These are phyloP conservation scores for Fusarium protoensiforme DNA, from an alignment of 2,329 filamentous ascomycete genomes.

Conservation along the genomic window DNA sequence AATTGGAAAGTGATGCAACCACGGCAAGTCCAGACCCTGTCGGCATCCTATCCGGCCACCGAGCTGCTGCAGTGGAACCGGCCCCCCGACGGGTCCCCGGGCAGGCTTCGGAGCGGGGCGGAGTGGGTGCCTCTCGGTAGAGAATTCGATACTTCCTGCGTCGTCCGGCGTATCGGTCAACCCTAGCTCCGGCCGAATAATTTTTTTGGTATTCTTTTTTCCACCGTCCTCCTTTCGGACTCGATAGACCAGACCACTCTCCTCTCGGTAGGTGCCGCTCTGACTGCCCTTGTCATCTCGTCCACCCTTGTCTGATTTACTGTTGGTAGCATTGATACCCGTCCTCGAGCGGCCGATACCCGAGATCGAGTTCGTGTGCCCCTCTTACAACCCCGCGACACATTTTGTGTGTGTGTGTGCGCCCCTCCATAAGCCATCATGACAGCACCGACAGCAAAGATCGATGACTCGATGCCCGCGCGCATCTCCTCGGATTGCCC, in stretches of 20 bases:
- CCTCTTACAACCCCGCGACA: slow-evolving; percentile 29
- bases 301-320: slow-evolving; percentile 14
- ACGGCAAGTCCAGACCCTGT: not conserved
- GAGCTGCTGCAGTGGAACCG: not conserved
- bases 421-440: slow-evolving; percentile 38
- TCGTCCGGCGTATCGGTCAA: not conserved
- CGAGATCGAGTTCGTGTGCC: slow-evolving; percentile 17
- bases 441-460: slow-evolving; percentile 43
- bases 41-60: slow-evolving; percentile 2
- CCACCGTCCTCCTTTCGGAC: not conserved
- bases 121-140: slow-evolving; percentile 8
- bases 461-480: slow-evolving; percentile 62
- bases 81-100: not conserved
- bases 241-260: slow-evolving; percentile 5
- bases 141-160: slow-evolving; percentile 17
- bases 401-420: slow-evolving; percentile 11
- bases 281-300: not conserved
- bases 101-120: slow-evolving; percentile 15
- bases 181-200: slow-evolving; percentile 5
- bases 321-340: not conserved
- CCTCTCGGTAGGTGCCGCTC: not conserved
- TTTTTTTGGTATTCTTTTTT: not conserved
- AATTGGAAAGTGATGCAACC: not conserved
- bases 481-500: slow-evolving; percentile 67
- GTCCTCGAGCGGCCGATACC: not conserved